A percentile compares a stretch with the other conserved stretches of the same genome.
phyloP scores from a whole-genome alignment of 2,329 filamentous ascomycete species.

The Ambrosiella xylebori region DNA sequence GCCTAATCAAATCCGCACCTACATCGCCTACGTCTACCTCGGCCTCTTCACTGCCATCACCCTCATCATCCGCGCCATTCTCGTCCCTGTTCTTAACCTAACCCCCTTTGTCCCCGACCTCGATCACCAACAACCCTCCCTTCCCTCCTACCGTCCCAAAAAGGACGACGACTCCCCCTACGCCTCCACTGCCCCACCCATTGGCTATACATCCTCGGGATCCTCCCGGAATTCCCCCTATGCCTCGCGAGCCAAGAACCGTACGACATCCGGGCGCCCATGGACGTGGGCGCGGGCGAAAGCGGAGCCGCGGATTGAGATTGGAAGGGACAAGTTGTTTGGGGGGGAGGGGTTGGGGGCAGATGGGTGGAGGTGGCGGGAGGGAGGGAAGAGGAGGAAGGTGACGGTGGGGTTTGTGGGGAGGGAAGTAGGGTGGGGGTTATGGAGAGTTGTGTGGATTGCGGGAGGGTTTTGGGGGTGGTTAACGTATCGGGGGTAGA shows the following conservation, averaged over 20 bases:
- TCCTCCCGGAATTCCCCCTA: slow-evolving; percentile 14
- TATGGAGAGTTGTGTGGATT: slow-evolving; percentile 47
- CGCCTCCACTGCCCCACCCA: slow-evolving; percentile 18
- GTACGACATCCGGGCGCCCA: neutral
- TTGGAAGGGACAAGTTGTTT: slow-evolving; percentile 30
- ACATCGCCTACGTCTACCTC: slow-evolving; percentile 58
- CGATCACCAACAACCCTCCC: slow-evolving; percentile 14
- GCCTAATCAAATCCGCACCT: slow-evolving; percentile 72
- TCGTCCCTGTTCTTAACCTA: slow-evolving; percentile 38
- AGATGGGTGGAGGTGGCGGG: slow-evolving; percentile 15
- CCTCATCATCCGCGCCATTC: slow-evolving; percentile 35
- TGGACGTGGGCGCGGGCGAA: slow-evolving; percentile 28
- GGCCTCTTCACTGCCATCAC: slow-evolving; percentile 34
- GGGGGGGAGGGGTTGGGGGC: slow-evolving; percentile 5
- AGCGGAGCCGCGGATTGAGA: slow-evolving; percentile 34
- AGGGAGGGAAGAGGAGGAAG: slow-evolving; percentile 18
- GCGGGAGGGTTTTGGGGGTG: slow-evolving; percentile 48
- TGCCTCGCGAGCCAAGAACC: slow-evolving; percentile 17
- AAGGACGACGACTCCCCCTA: slow-evolving; percentile 26
- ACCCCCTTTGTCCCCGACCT: slow-evolving; percentile 32
- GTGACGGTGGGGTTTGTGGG: slow-evolving; percentile 30
- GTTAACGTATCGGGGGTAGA: slow-evolving; percentile 44
- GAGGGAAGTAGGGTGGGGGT: slow-evolving; percentile 42
- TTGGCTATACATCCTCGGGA: slow-evolving; percentile 16
- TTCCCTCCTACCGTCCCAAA: slow-evolving; percentile 38